These are phyloP conservation scores for Carex cristatella DNA, from an alignment of 176 grass and related monocot species.

Conservation along the genomic window DNA sequence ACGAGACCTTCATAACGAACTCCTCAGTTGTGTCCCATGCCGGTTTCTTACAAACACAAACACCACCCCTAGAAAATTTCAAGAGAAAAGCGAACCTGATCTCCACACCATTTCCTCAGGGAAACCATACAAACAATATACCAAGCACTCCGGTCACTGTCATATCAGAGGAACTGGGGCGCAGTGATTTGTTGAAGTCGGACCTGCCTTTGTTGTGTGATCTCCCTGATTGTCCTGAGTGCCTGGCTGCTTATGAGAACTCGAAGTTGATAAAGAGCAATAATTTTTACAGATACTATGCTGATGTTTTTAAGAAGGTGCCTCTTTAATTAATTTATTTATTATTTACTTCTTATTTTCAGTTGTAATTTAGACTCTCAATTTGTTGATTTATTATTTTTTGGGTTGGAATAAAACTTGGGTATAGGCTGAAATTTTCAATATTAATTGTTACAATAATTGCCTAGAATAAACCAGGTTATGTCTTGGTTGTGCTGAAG, in stretches of 20 bases:
- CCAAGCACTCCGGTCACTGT: not conserved
- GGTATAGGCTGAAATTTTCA: not conserved
- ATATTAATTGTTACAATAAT: not conserved
- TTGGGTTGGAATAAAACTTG: not conserved
- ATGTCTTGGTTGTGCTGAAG: not conserved
- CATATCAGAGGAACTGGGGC: no score
- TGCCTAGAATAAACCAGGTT: not conserved
- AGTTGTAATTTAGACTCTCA: not conserved
- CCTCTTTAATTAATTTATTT: conserved; percentile 18
- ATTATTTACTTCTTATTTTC: conserved; percentile 13
- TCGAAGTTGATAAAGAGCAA: conserved; percentile 42
- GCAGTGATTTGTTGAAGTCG: no score
- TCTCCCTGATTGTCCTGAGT: no score
- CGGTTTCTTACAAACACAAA: conserved; percentile 45
- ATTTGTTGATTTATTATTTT: not conserved
- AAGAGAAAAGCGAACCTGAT: conserved; percentile 36
- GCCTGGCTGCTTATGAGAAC: no score
- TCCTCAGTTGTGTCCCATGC: conserved; percentile 40
- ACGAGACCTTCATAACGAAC: conserved; percentile 41
- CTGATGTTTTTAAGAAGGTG: no score
- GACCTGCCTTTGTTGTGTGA: no score
- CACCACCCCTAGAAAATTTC: conserved; percentile 30
- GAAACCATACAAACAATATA: conserved; percentile 37
- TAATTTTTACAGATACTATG: conserved; percentile 34
- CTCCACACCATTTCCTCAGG: conserved; percentile 22